Evolutionary conservation across 2,329 filamentous ascomycete genomes (phyloP).

Genomic region (Epichloe sp.): DNA sequence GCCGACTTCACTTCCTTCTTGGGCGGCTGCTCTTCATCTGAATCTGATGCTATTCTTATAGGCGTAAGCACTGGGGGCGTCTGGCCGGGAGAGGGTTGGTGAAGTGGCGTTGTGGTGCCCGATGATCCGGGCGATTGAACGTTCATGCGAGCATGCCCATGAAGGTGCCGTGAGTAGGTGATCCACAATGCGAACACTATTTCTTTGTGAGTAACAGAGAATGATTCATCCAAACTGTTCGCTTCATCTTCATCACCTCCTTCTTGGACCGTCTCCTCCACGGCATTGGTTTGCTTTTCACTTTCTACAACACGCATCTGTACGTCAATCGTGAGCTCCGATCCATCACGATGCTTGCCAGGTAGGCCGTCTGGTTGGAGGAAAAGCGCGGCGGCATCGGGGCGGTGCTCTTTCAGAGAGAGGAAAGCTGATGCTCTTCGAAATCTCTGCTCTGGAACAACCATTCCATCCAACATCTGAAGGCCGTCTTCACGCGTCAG

Average conservation of each 20-base stretch:
- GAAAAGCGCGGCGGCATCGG: constrained; percentile 67
- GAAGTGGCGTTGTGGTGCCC: constrained; percentile 56
- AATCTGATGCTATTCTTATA: constrained; percentile 42
- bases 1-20: constrained; percentile 28
- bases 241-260: constrained; percentile 40
- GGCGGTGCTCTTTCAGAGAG: constrained; percentile 68
- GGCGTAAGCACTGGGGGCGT: constrained; percentile 43
- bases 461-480: constrained; percentile 78
- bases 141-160: constrained; percentile 49
- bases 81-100: constrained; percentile 68
- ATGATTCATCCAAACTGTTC: constrained; percentile 24
- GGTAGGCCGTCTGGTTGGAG: constrained; percentile 72
- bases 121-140: constrained; percentile 49
- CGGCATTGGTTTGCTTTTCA: constrained; percentile 51
- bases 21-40: constrained; percentile 32
- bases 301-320: constrained; percentile 95
- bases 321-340: constrained; percentile 84
- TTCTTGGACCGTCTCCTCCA: constrained; percentile 53
- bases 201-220: constrained; percentile 48
- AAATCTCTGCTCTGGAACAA: constrained; percentile 93
- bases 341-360: constrained; percentile 80
- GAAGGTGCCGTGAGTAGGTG: constrained; percentile 86
- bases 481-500: constrained; percentile 80
- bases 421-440: constrained; percentile 76
- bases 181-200: constrained; percentile 94